Conservation (phyloP, 1,284 basidiomycete species). For the Apiotrichum montevideense region DNA sequence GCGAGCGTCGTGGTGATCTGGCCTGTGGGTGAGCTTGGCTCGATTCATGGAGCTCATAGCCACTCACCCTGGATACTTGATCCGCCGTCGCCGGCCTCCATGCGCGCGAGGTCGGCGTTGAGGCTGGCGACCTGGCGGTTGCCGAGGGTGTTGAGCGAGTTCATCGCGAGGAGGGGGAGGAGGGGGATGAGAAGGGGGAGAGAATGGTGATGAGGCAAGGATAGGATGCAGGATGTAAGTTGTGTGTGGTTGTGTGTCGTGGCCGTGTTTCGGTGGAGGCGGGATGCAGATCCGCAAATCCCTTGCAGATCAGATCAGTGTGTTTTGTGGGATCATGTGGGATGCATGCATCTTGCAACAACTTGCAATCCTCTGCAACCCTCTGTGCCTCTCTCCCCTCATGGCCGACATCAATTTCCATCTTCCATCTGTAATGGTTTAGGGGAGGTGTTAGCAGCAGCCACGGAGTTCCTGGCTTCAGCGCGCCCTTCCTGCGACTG, state of each 20-base stretch:
- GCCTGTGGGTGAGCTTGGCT: conserved; percentile 51
- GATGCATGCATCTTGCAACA: not conserved
- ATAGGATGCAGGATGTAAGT: too few species aligned
- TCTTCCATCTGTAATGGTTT: not conserved
- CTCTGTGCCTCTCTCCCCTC: too few species aligned
- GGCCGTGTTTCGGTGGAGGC: too few species aligned
- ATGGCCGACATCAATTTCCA: not conserved
- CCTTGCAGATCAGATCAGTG: not conserved
- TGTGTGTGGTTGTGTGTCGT: too few species aligned
- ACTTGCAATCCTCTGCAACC: not conserved
- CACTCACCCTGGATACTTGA: conserved; percentile 70
- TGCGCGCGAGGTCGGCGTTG: conserved; percentile 72
- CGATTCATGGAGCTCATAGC: not conserved
- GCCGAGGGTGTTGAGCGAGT: conserved; percentile 87
- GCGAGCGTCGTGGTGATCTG: conserved; percentile 89
- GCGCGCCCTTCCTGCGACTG: not conserved
- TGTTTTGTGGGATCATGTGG: not conserved
- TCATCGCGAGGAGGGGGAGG: conserved; percentile 54
- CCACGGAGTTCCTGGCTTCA: not conserved
- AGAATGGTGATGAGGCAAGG: too few species aligned
- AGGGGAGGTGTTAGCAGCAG: not conserved
- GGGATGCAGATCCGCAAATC: too few species aligned
- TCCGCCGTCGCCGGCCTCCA: conserved; percentile 71
- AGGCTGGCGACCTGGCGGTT: conserved; percentile 85
- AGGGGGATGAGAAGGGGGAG: too few species aligned